Percentiles rank a stretch among this genome's conserved stretches.
phyloP scores from a whole-genome alignment of 2,329 filamentous ascomycete genomes.

The Penicillium sp. region DNA sequence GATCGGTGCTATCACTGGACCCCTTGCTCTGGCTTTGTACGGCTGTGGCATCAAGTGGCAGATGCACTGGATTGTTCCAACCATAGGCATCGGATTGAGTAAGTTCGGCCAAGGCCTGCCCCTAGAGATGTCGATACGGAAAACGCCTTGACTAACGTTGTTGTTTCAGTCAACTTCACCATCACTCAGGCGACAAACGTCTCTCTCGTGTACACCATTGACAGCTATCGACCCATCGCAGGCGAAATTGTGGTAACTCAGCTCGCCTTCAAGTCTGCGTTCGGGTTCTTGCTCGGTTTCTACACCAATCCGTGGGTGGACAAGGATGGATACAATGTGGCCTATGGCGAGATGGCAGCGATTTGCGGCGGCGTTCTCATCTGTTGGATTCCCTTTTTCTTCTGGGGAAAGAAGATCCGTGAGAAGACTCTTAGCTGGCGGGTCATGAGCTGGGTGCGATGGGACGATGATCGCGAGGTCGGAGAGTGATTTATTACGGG shows the following conservation, averaged over 20 bases:
- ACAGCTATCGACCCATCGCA: conserved; percentile 17
- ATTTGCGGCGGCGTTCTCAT: conserved; percentile 14
- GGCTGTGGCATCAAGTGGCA: conserved; percentile 15
- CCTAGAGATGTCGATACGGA: neutral
- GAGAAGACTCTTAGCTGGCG: conserved; percentile 13
- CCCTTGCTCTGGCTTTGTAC: conserved; percentile 13
- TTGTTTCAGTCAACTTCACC: conserved; percentile 12
- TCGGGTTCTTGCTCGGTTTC: conserved; percentile 14
- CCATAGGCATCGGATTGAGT: conserved; percentile 15
- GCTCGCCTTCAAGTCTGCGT: conserved; percentile 16
- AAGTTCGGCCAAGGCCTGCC: neutral
- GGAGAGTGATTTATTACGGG: conserved; percentile 6
- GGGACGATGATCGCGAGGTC: conserved; percentile 15
- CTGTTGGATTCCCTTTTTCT: conserved; percentile 13
- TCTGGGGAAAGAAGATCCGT: conserved; percentile 12
- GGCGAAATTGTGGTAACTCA: conserved; percentile 16
- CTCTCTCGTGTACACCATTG: conserved; percentile 16
- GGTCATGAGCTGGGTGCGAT: conserved; percentile 15
- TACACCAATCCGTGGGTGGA: conserved; percentile 18
- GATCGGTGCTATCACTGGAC: conserved; percentile 13
- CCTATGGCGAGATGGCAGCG: conserved; percentile 16
- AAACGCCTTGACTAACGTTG: neutral
- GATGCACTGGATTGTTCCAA: conserved; percentile 18
- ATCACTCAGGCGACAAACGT: conserved; percentile 17
- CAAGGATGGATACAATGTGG: conserved; percentile 14